These are phyloP conservation scores for Dryas drummondii DNA, from an alignment of 306 rosid genomes.

Conservation along the genomic window DNA sequence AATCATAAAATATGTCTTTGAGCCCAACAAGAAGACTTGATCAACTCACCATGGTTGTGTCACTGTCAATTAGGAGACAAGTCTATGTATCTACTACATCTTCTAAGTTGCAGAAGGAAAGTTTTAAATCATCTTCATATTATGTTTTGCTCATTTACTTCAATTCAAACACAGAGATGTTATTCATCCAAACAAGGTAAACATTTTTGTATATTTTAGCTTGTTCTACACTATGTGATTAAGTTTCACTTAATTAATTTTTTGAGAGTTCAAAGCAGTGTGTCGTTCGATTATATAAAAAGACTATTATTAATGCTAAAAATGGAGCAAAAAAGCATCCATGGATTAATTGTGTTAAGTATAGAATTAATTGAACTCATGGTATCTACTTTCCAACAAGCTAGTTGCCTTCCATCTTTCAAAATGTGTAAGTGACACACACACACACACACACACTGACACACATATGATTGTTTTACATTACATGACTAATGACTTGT, in stretches of 20 bases:
- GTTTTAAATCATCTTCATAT: background rate
- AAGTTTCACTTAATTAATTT: too few relatives aligned
- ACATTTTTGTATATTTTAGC: too few relatives aligned
- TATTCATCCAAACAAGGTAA: background rate
- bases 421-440: background rate
- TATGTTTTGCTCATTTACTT: background rate
- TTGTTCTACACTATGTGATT: too few relatives aligned
- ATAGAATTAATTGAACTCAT: background rate
- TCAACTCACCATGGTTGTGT: background rate
- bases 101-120: background rate
- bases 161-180: background rate
- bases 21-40: slow-evolving; percentile 64
- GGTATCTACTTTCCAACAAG: background rate
- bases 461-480: too few relatives aligned
- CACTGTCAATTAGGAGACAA: background rate
- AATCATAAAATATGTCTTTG: slow-evolving; percentile 56
- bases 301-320: background rate
- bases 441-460: too few relatives aligned
- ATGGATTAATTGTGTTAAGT: background rate
- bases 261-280: too few relatives aligned
- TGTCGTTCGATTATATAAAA: background rate
- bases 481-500: too few relatives aligned
- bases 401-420: background rate
- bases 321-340: background rate
- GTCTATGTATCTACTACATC: background rate